Conservation (phyloP, 768 basidiomycete genomes). For the Suillus alpinus region DNA sequence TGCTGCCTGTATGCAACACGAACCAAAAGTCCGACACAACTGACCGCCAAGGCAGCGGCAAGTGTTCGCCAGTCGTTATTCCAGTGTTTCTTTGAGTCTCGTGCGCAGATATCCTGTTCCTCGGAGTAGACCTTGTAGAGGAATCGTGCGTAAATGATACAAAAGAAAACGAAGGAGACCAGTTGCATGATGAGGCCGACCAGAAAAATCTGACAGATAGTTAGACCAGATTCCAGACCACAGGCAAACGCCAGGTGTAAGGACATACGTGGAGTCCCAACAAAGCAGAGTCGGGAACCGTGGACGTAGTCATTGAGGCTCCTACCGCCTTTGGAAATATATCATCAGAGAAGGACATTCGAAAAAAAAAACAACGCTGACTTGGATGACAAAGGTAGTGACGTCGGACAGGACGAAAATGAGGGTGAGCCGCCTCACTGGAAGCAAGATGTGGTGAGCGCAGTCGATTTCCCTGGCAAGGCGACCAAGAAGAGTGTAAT, state of each 20-base stretch:
- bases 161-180: slow-evolving; percentile 50
- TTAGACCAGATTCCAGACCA: not conserved
- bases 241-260: not conserved
- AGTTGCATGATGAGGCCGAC: slow-evolving; percentile 56
- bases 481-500: slow-evolving; percentile 65
- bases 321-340: slow-evolving; percentile 40
- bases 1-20: slow-evolving; percentile 16
- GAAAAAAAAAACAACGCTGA: slow-evolving; percentile 12
- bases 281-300: slow-evolving; percentile 25
- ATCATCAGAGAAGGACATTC: not conserved
- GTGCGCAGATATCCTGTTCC: slow-evolving; percentile 39
- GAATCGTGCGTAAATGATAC: slow-evolving; percentile 45
- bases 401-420: slow-evolving; percentile 64
- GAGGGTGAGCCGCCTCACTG: slow-evolving; percentile 47
- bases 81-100: slow-evolving; percentile 41
- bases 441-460: slow-evolving; percentile 47
- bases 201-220: slow-evolving; percentile 48
- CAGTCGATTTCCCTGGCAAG: slow-evolving; percentile 50
- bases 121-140: slow-evolving; percentile 44
- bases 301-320: slow-evolving; percentile 44
- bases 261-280: slow-evolving; percentile 36
- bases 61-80: slow-evolving; percentile 58
- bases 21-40: slow-evolving; percentile 64
- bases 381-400: slow-evolving; percentile 66
- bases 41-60: slow-evolving; percentile 47